Evolutionary conservation across 768 basidiomycete genomes (phyloP).

Genomic region (Amyloporia xantha): DNA sequence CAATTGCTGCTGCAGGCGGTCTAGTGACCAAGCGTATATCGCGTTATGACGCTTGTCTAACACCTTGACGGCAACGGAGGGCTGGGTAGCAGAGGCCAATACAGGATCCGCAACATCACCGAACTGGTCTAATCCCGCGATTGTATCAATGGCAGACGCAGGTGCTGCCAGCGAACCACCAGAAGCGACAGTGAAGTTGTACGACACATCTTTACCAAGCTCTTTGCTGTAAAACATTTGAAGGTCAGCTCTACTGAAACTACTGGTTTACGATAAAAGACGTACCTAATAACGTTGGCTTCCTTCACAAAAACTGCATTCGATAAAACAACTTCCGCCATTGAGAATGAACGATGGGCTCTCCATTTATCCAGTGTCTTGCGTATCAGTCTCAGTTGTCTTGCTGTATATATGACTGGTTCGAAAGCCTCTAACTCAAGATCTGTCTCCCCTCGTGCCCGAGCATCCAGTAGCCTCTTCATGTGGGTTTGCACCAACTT

Average conservation of each 20-base stretch:
- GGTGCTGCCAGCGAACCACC: conserved; percentile 75
- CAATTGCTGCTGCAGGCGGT: conserved; percentile 82
- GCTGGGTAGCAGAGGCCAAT: conserved; percentile 66
- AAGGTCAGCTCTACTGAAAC: not conserved
- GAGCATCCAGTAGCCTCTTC: conserved; percentile 70
- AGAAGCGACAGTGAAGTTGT: conserved; percentile 90
- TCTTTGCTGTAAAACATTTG: conserved; percentile 55
- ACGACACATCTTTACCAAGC: conserved; percentile 78
- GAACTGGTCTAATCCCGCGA: conserved; percentile 84
- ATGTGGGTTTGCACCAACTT: conserved; percentile 76
- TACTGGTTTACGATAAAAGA: not conserved
- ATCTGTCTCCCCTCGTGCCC: conserved; percentile 72
- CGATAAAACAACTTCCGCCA: conserved; percentile 85
- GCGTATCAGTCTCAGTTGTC: conserved; percentile 74
- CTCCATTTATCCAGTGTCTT: conserved; percentile 85
- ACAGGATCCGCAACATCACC: conserved; percentile 88
- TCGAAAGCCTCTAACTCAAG: conserved; percentile 60
- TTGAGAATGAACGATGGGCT: conserved; percentile 75
- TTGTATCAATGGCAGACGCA: conserved; percentile 75
- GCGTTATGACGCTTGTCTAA: conserved; percentile 82
- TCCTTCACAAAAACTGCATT: conserved; percentile 87
- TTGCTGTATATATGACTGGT: conserved; percentile 75
- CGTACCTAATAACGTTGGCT: conserved; percentile 86
- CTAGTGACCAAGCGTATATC: conserved; percentile 88
- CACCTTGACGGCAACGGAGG: conserved; percentile 85